Conservation (phyloP, 305 asterid species). For the Euphrasia arctica region DNA sequence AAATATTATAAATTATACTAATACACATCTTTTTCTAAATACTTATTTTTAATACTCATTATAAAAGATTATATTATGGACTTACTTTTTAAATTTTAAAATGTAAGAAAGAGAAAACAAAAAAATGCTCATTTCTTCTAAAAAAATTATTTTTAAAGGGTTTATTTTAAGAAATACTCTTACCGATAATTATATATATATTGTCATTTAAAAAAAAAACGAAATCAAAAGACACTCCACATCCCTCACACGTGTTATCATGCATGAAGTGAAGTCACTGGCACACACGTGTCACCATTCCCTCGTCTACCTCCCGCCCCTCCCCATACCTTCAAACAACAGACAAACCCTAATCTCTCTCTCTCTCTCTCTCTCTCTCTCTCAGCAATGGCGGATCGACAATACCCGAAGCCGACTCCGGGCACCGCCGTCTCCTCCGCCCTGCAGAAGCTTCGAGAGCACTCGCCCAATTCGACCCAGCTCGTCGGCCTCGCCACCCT, state of each 20-base stretch:
- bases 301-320: conserved; percentile 17
- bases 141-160: too few relatives aligned
- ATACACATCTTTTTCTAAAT: too few relatives aligned
- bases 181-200: too few relatives aligned
- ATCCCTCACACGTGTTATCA: conserved; percentile 37
- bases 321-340: too few relatives aligned
- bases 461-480: conserved; percentile 37
- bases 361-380: not conserved
- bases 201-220: too few relatives aligned
- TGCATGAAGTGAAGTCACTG: conserved; percentile 39
- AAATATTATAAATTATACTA: too few relatives aligned
- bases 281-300: conserved; percentile 34
- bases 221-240: not conserved
- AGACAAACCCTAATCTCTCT: not conserved
- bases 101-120: too few relatives aligned
- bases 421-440: conserved; percentile 20
- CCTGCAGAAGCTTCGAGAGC: conserved; percentile 31
- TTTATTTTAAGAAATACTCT: too few relatives aligned
- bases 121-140: too few relatives aligned
- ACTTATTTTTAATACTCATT: too few relatives aligned
- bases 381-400: conserved; percentile 35
- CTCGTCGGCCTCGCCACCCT: conserved; percentile 42
- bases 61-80: too few relatives aligned
- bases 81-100: too few relatives aligned
- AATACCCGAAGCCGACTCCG: conserved; percentile 21